Percentiles rank a stretch among this genome's conserved stretches.
phyloP scores from a whole-genome alignment of 345 rosid genomes.

The Salix suchowensis region DNA sequence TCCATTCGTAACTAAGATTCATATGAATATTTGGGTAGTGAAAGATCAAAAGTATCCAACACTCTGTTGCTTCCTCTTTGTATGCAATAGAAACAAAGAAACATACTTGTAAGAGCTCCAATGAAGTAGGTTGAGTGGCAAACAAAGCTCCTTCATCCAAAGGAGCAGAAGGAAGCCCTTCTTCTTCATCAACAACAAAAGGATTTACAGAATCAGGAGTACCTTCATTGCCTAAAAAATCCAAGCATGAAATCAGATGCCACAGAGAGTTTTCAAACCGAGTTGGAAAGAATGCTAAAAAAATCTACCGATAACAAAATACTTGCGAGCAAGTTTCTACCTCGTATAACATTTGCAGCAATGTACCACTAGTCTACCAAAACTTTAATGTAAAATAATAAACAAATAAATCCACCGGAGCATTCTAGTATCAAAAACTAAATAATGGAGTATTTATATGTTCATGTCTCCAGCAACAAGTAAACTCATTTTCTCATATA shows the following conservation, averaged over 20 bases:
- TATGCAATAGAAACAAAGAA: conserved; percentile 41
- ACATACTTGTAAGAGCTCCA: conserved; percentile 74
- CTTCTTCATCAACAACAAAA: conserved; percentile 75
- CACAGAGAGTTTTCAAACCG: conserved; percentile 18
- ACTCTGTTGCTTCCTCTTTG: conserved; percentile 45
- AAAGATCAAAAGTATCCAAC: conserved; percentile 52
- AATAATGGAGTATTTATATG: not conserved
- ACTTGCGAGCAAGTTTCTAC: conserved; percentile 27
- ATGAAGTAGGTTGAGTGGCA: conserved; percentile 55
- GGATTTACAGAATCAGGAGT: conserved; percentile 90
- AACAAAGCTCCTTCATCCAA: conserved; percentile 73
- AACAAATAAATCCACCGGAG: not conserved
- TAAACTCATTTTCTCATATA: not conserved
- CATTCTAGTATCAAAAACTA: not conserved
- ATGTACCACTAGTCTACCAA: conserved; percentile 84
- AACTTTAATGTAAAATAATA: conserved; percentile 21
- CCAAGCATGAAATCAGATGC: conserved; percentile 16
- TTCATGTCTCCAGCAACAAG: not conserved
- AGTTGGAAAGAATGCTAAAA: conserved; percentile 11
- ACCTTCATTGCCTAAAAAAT: conserved; percentile 47
- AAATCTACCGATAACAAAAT: not conserved
- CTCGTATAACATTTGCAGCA: conserved; percentile 52
- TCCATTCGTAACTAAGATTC: conserved; percentile 62
- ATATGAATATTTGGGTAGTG: conserved; percentile 28
- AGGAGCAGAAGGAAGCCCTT: conserved; percentile 94